Base-by-base conservation (phyloP, 2,329 filamentous ascomycete species). In the Lecanosticta acicola region DNA sequence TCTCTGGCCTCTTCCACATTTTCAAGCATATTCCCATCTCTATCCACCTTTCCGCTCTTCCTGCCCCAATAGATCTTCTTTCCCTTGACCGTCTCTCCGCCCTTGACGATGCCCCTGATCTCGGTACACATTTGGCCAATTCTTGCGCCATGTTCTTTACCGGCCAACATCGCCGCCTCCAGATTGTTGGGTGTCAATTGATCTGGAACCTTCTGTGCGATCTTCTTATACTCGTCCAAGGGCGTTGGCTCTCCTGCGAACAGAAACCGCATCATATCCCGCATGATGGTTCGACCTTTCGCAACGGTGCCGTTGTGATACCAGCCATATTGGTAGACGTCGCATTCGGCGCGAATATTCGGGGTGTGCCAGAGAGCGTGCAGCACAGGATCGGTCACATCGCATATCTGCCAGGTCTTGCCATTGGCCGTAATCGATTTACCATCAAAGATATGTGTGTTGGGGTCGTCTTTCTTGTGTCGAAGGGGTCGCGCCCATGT, bases 361-460 rank as follows among this genome's bases (percentile, higher is more conserved):
- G 81, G 73, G 0, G 79, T 77, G 16, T 81, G 76, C 32, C 95
- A 74, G 2, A 96, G 70, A 9, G 72, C 66, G 1, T 72, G 70
- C 1, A 97, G 72, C 1, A 90, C 62, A 0, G 88, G 86, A 59
- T 97, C 91, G 0, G 80, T 84, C 44, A 97, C 84, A 65, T 98
- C 93, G 69, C 89, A 94, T 19, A 94, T 78, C 71, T 97, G 93
- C 85, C 89, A 98, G 40, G 93, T 83, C 59, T 93, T 93, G 32
- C 89, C 89, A 59, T 95, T 89, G 1, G 79, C 78, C 13, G 80
- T 80, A 44, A 91, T 80, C 2, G 76, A 77, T 48, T 81, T 74
- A 38, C 91, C 91, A 50, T 94, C 87, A 66, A 96, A 97, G 1
- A 91, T 72, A 65, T 97, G 90, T 43, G 75, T 83, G 66, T 67